A percentile compares a stretch with the other conserved stretches of the same genome.
phyloP scores from a whole-genome alignment of 495 filamentous ascomycete species.

The Penicillium goetzii region DNA sequence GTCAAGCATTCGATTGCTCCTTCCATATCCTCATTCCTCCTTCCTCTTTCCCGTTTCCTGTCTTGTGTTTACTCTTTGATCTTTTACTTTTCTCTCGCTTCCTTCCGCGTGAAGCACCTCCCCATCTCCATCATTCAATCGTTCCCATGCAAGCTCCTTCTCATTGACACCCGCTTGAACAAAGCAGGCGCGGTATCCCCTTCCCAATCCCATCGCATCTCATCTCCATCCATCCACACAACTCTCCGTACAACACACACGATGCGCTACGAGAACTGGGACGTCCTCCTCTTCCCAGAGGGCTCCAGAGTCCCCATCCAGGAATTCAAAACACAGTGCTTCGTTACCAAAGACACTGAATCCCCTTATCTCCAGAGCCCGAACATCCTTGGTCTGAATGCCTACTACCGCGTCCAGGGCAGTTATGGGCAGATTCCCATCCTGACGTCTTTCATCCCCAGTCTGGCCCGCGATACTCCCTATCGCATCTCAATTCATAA shows the following conservation, averaged over 20 bases:
- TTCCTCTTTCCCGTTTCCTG: constrained; percentile 27
- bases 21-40: background rate
- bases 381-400: constrained; percentile 30
- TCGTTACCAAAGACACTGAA: constrained; percentile 66
- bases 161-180: background rate
- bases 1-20: background rate
- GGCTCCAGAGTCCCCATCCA: constrained; percentile 69
- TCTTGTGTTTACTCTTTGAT: constrained; percentile 6
- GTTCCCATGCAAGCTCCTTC: background rate
- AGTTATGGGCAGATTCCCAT: constrained; percentile 61
- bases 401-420: constrained; percentile 34
- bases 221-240: background rate
- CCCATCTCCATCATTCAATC: constrained; percentile 2
- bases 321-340: constrained; percentile 86
- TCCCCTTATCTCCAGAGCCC: constrained; percentile 43
- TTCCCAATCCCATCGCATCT: background rate
- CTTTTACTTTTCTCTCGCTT: constrained; percentile 1
- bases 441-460: constrained; percentile 77
- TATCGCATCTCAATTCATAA: constrained; percentile 83
- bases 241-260: constrained; percentile 7
- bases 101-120: background rate
- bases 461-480: constrained; percentile 57
- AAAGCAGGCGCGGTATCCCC: background rate
- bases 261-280: constrained; percentile 88
- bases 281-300: constrained; percentile 78